Evolutionary conservation across 306 rosid species (phyloP).

Genomic region (Acacia crassicarpa): DNA sequence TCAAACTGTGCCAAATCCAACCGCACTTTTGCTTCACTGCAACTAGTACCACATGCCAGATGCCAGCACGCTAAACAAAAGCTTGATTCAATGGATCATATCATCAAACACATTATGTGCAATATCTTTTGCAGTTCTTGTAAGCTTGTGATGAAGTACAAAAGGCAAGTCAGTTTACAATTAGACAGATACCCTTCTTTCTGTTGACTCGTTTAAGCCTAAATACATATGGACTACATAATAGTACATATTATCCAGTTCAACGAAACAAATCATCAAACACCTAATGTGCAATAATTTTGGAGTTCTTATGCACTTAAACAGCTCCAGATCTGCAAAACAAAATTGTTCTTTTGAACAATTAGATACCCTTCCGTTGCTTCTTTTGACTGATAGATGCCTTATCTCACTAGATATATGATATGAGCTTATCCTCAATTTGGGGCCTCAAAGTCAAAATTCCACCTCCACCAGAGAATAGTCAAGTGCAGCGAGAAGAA

Average conservation of each 20-base stretch:
- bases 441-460: background rate
- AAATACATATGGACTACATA: background rate
- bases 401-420: background rate
- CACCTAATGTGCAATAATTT: background rate
- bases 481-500: conserved; percentile 23
- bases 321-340: background rate
- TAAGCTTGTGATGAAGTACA: background rate
- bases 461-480: conserved; percentile 12
- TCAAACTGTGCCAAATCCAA: conserved; percentile 19
- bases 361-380: background rate
- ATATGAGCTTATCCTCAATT: background rate
- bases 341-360: background rate
- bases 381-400: background rate
- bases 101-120: background rate
- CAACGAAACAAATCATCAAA: background rate
- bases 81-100: background rate
- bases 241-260: background rate
- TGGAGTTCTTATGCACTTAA: background rate
- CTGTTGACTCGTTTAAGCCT: background rate
- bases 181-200: background rate
- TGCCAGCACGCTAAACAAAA: background rate
- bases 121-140: background rate
- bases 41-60: conserved; percentile 4
- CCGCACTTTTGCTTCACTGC: conserved; percentile 14
- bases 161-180: background rate